Percentiles rank a stretch among this genome's conserved stretches.
These are phyloP conservation scores for Pseudogymnoascus sp. DNA, from an alignment of 2,329 filamentous ascomycete genomes.

Conservation along the genomic window DNA sequence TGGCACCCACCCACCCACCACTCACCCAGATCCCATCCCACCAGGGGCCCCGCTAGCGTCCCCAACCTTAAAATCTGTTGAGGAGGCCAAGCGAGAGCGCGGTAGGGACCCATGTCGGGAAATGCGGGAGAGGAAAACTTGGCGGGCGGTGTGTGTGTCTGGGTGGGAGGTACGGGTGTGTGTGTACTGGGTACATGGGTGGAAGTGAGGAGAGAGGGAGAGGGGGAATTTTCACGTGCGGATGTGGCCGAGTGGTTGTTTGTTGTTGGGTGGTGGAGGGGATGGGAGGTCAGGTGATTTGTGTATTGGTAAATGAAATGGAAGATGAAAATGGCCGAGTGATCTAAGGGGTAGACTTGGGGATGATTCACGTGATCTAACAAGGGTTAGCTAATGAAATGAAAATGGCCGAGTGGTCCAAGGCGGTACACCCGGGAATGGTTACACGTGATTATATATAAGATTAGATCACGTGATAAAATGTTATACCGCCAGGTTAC, in stretches of 20 bases:
- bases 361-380: background rate
- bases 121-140: background rate
- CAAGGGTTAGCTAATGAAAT: background rate
- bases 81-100: background rate
- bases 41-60: background rate
- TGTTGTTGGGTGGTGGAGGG: no score
- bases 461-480: background rate
- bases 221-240: background rate
- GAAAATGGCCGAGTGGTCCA: background rate
- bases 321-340: background rate
- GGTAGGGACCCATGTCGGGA: background rate
- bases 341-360: background rate
- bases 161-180: background rate
- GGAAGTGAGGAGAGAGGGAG: background rate
- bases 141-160: background rate
- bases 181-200: background rate
- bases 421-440: background rate
- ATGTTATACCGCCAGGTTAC: background rate
- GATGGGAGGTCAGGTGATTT: background rate
- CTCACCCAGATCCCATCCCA: background rate
- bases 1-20: background rate
- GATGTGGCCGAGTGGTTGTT: background rate
- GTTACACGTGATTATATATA: background rate
- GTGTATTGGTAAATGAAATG: background rate
- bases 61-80: conserved; percentile 7